These are phyloP conservation scores for Daucus carota DNA, from an alignment of 129 eudicot species.

Conservation along the genomic window DH1_v3.0 NC_030385.2:38428501-38429000, in stretches of 20 bases:
- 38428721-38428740: neutral
- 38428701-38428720: neutral
- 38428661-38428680: neutral
- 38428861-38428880: conserved; percentile 96
- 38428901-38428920: conserved; percentile 88
- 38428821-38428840: neutral
- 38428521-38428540: too few relatives aligned
- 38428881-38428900: conserved; percentile 70
- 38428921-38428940: conserved; percentile 79
- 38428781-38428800: neutral
- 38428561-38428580: too few relatives aligned
- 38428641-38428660: neutral
- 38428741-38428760: neutral
- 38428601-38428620: neutral
- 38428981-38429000: neutral
- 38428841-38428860: conserved; percentile 6
- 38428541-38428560: too few relatives aligned
- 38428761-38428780: neutral
- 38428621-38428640: neutral
- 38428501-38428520: too few relatives aligned
- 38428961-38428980: neutral
- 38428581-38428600: neutral
- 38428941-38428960: neutral
- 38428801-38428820: conserved; percentile 1
- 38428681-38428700: neutral